Evolutionary conservation across 2,329 filamentous ascomycete genomes (phyloP).

Genomic region (Sphaerulina musiva): DNA sequence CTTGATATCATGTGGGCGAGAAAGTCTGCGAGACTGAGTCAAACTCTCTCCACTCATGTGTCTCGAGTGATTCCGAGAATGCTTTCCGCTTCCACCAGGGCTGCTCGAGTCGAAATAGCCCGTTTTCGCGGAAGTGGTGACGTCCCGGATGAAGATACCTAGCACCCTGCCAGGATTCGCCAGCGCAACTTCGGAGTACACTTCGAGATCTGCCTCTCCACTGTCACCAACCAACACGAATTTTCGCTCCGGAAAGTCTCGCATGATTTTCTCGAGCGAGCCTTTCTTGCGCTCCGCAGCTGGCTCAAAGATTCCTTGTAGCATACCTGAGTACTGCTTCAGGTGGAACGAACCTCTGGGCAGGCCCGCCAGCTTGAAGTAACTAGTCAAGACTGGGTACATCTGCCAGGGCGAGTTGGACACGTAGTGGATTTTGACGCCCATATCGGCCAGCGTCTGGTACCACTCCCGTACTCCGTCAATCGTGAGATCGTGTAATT

Average conservation of each 20-base stretch:
- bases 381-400: slow-evolving; percentile 80
- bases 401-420: slow-evolving; percentile 99
- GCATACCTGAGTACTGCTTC: slow-evolving; percentile 94
- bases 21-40: slow-evolving; percentile 28
- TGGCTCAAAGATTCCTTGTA: slow-evolving; percentile 96
- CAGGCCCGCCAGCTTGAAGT: slow-evolving; percentile 71
- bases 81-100: slow-evolving; percentile 27
- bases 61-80: slow-evolving; percentile 28
- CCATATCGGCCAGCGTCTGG: slow-evolving; percentile 64
- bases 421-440: slow-evolving; percentile 89
- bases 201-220: slow-evolving; percentile 92
- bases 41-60: slow-evolving; percentile 30
- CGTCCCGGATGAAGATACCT: slow-evolving; percentile 89
- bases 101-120: slow-evolving; percentile 70
- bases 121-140: slow-evolving; percentile 65
- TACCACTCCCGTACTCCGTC: slow-evolving; percentile 92
- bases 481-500: slow-evolving; percentile 72
- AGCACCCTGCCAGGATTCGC: slow-evolving; percentile 76
- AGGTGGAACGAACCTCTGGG: slow-evolving; percentile 87
- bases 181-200: slow-evolving; percentile 88
- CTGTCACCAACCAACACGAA: slow-evolving; percentile 94
- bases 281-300: slow-evolving; percentile 91
- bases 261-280: slow-evolving; percentile 74
- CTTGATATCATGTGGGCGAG: slow-evolving; percentile 32
- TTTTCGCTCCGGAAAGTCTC: slow-evolving; percentile 80